phyloP scores from a whole-genome alignment of 129 eudicot genomes.

The Chrysanthemum seticuspe region DNA sequence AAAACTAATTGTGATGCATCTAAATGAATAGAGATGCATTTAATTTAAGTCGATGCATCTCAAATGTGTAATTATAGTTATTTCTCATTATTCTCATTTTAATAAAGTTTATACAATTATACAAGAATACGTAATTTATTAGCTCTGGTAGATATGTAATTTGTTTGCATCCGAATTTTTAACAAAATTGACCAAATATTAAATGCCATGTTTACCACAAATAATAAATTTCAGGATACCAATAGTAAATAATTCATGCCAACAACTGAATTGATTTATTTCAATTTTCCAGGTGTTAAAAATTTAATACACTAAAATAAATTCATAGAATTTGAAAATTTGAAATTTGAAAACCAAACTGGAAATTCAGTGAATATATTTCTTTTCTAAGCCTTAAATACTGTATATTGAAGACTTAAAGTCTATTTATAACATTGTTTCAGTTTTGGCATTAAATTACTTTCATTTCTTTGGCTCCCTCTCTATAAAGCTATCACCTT shows the following conservation, averaged over 20 bases:
- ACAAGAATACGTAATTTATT: no score
- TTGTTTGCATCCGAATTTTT: not conserved
- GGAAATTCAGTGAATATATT: not conserved
- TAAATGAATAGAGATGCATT: no score
- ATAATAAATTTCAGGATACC: not conserved
- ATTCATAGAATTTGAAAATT: not conserved
- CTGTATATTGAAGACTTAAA: not conserved
- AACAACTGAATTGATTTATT: no score
- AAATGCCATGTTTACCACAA: constrained; percentile 9
- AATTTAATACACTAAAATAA: no score
- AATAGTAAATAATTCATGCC: no score
- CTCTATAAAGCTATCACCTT: constrained; percentile 30
- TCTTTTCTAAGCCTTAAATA: not conserved
- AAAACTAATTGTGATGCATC: no score
- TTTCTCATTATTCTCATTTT: no score
- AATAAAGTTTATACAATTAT: no score
- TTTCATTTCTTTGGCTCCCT: constrained; percentile 29
- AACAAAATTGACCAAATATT: constrained; percentile 13
- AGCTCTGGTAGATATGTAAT: no score
- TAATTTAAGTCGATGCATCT: no score
- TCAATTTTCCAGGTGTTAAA: no score
- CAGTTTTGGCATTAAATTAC: constrained; percentile 13
- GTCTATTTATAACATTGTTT: constrained; percentile 21
- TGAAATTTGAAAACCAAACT: not conserved
- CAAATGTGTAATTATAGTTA: no score